These are phyloP conservation scores for Diaporthe citri DNA, from an alignment of 2,329 filamentous ascomycete species.

Conservation along the genomic window DNA sequence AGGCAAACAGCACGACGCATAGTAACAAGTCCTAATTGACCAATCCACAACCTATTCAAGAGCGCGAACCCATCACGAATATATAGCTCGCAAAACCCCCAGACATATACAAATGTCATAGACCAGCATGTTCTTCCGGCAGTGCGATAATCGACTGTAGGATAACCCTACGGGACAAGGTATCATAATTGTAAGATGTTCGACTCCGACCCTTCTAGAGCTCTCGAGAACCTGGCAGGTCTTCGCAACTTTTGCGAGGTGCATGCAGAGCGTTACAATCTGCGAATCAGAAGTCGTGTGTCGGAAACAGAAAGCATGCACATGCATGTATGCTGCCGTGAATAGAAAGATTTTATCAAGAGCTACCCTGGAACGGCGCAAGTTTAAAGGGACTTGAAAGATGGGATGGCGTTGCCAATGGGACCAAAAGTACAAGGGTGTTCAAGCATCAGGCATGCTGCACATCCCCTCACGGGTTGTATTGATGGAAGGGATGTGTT, in stretches of 20 bases:
- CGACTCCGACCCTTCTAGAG: neutral
- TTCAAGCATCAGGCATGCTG: conserved; percentile 26
- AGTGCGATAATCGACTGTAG: neutral
- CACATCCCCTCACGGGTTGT: neutral
- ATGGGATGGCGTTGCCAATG: conserved; percentile 18
- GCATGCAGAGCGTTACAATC: too few species aligned
- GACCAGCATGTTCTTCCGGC: too few species aligned
- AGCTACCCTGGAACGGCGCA: neutral
- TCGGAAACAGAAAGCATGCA: neutral
- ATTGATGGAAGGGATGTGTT: conserved; percentile 21
- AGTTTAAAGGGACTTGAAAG: conserved; percentile 20
- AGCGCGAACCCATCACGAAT: neutral
- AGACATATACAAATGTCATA: too few species aligned
- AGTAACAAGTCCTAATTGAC: neutral
- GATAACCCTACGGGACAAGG: too few species aligned
- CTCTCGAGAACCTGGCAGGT: neutral
- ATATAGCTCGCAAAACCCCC: neutral
- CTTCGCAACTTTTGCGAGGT: neutral
- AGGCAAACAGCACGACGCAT: neutral
- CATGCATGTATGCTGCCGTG: neutral
- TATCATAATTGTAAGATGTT: neutral
- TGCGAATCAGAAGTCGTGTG: neutral
- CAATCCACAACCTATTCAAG: neutral
- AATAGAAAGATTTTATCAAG: neutral
- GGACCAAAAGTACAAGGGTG: neutral